These are phyloP conservation scores for Hydrangea macrophylla DNA, from an alignment of 148 eudicot genomes.

Conservation along the genomic window DNA sequence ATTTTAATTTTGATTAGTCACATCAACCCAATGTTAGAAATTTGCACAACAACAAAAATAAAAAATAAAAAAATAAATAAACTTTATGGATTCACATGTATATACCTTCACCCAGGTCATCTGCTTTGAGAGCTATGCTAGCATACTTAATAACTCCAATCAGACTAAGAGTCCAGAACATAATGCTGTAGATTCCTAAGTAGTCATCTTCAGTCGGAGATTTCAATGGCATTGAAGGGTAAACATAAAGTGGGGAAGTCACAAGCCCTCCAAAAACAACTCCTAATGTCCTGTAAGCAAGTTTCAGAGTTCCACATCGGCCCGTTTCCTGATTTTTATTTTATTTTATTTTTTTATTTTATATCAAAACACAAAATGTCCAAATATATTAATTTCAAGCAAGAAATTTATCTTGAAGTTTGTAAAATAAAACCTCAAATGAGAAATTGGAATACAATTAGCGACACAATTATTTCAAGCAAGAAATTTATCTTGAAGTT, in stretches of 20 bases:
- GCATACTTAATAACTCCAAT: slow-evolving; percentile 67
- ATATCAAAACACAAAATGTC: background rate
- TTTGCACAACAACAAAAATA: background rate
- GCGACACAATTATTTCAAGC: too few species aligned
- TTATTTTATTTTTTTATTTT: background rate
- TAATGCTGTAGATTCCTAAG: slow-evolving; percentile 62
- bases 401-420: too few species aligned
- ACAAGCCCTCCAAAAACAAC: slow-evolving; percentile 69
- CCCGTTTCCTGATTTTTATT: slow-evolving; percentile 13
- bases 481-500: too few species aligned
- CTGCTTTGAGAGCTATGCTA: slow-evolving; percentile 51
- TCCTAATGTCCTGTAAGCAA: slow-evolving; percentile 60
- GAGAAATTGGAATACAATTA: too few species aligned
- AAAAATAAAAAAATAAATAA: too few species aligned
- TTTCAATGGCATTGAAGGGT: slow-evolving; percentile 59
- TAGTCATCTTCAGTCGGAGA: slow-evolving; percentile 60
- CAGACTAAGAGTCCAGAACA: slow-evolving; percentile 73
- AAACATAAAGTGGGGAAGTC: slow-evolving; percentile 66
- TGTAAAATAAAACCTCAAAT: too few species aligned
- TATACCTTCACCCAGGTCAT: slow-evolving; percentile 79
- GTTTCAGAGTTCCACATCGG: slow-evolving; percentile 34
- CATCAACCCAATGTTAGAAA: background rate
- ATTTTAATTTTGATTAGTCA: too few species aligned
- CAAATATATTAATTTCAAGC: background rate
- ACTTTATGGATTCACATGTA: background rate